Evolutionary conservation across 83 land plant genomes (phyloP).

Genomic region (Picea engelmannii): DNA sequence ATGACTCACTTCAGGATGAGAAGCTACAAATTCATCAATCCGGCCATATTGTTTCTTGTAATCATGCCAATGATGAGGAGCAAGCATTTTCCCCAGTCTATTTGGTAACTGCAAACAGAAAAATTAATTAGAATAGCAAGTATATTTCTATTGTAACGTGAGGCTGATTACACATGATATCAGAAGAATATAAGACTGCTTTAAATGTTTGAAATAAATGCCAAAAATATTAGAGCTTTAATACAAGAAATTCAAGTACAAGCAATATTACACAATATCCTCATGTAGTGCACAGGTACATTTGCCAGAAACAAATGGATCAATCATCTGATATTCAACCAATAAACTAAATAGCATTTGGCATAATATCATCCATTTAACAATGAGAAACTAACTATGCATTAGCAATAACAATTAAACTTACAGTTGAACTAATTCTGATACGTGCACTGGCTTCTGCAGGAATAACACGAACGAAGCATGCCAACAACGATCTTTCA

Average conservation of each 20-base stretch:
- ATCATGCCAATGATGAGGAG: conserved; percentile 98
- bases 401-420: conserved; percentile 14
- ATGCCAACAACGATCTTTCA: conserved; percentile 81
- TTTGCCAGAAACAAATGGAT: too few relatives aligned
- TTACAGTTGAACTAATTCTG: conserved; percentile 88
- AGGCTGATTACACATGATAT: too few relatives aligned
- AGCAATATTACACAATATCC: background rate
- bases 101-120: conserved; percentile 72
- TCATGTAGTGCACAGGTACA: too few relatives aligned
- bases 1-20: conserved; percentile 79
- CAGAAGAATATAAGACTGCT: too few relatives aligned
- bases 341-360: too few relatives aligned
- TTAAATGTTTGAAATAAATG: background rate
- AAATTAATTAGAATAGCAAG: background rate
- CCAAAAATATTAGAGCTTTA: background rate
- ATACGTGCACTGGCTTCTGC: conserved; percentile 81
- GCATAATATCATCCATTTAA: too few relatives aligned
- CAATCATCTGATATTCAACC: too few relatives aligned
- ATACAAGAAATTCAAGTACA: conserved; percentile 4
- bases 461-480: conserved; percentile 91
- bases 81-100: conserved; percentile 93
- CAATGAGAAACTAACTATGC: too few relatives aligned
- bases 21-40: conserved; percentile 87
- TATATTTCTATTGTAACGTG: too few relatives aligned
- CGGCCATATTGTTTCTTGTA: conserved; percentile 92